phyloP scores from a whole-genome alignment of 2,329 filamentous ascomycete genomes.

The Stagonosporopsis tanaceti region DNA sequence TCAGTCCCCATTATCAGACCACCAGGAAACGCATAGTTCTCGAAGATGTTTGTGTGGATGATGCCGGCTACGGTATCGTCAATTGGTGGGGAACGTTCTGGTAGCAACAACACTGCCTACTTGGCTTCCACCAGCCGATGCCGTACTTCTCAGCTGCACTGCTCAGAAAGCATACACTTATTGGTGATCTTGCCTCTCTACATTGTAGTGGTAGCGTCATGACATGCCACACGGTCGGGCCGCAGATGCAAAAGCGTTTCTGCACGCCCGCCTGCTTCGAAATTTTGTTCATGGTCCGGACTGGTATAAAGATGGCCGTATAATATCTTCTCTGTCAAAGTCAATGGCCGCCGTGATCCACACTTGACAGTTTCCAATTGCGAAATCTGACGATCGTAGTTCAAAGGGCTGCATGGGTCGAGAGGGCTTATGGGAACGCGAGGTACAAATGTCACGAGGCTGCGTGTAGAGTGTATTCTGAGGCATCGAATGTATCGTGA shows the following conservation, averaged over 20 bases:
- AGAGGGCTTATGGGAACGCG: slow-evolving; percentile 25
- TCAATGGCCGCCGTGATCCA: slow-evolving; percentile 38
- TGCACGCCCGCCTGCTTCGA: slow-evolving; percentile 46
- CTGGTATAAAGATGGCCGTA: slow-evolving; percentile 49
- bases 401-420: not conserved
- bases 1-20: slow-evolving; percentile 97
- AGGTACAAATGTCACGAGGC: slow-evolving; percentile 14
- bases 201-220: slow-evolving; percentile 55
- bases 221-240: slow-evolving; percentile 53
- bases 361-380: slow-evolving; percentile 20
- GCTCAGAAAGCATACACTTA: slow-evolving; percentile 53
- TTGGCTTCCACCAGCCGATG: slow-evolving; percentile 42
- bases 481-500: not conserved
- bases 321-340: slow-evolving; percentile 52
- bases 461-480: not conserved
- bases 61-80: slow-evolving; percentile 23
- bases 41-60: slow-evolving; percentile 52
- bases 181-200: no score
- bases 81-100: not conserved
- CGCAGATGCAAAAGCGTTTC: slow-evolving; percentile 50
- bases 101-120: not conserved
- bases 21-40: slow-evolving; percentile 98
- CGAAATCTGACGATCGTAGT: slow-evolving; percentile 8
- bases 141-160: slow-evolving; percentile 52
- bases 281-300: slow-evolving; percentile 23